phyloP scores from a whole-genome alignment of 2,329 filamentous ascomycete species.

The Exophiala calicioides region DNA sequence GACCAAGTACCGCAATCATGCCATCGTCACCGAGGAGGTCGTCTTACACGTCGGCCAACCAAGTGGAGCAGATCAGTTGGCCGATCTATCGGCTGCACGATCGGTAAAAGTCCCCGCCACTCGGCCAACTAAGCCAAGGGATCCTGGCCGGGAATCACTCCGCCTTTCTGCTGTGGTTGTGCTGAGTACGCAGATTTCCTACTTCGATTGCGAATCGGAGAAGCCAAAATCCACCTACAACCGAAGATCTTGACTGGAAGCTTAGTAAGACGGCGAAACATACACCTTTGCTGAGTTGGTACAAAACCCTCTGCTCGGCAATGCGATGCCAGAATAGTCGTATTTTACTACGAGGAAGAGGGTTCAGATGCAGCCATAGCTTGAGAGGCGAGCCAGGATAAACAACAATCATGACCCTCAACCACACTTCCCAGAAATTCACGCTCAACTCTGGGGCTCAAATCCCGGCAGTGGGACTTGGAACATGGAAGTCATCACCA shows the following conservation, averaged over 20 bases:
- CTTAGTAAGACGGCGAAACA: not conserved
- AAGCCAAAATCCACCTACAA: too few relatives aligned
- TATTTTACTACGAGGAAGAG: not conserved
- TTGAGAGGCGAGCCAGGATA: not conserved
- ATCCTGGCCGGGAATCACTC: not conserved
- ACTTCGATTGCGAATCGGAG: too few relatives aligned
- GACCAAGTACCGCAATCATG: not conserved
- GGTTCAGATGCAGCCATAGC: not conserved
- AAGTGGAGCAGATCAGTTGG: constrained; percentile 12
- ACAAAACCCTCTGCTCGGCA: constrained; percentile 5
- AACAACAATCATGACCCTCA: constrained; percentile 11
- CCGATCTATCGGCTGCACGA: constrained; percentile 7
- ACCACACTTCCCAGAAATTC: constrained; percentile 26
- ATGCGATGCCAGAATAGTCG: constrained; percentile 3
- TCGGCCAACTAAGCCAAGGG: constrained; percentile 1
- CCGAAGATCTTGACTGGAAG: too few relatives aligned
- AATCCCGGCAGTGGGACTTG: constrained; percentile 36
- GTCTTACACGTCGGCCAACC: constrained; percentile 1
- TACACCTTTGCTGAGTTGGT: not conserved
- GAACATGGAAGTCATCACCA: constrained; percentile 33
- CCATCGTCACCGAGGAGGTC: too few relatives aligned
- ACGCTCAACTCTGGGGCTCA: constrained; percentile 34
- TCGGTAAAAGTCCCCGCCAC: not conserved
- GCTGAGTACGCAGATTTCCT: too few relatives aligned
- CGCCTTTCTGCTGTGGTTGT: too few relatives aligned